Conservation (phyloP, 345 rosid species). For the Raphanus sativus region DNA sequence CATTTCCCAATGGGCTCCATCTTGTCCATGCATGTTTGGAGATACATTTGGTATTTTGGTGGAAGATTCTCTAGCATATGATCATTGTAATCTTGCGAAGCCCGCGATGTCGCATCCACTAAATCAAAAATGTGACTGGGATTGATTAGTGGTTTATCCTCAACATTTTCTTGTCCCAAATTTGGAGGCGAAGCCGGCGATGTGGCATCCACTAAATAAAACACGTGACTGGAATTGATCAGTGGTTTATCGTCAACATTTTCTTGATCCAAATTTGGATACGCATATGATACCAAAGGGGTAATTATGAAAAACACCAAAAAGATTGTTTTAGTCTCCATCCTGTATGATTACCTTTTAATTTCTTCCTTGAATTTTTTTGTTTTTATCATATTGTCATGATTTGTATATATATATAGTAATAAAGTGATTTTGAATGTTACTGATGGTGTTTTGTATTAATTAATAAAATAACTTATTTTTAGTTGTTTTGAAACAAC, state of each 20-base stretch:
- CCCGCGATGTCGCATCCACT: neutral
- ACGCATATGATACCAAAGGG: neutral
- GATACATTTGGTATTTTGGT: neutral
- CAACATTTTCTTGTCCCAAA: too few species aligned
- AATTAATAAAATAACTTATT: neutral
- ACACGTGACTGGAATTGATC: neutral
- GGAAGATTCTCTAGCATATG: neutral
- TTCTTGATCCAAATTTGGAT: neutral
- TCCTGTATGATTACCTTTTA: neutral
- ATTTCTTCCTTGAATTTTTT: neutral
- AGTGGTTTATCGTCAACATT: neutral
- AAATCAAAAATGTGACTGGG: neutral
- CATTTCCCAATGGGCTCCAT: neutral
- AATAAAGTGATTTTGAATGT: neutral
- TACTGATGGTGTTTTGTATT: neutral
- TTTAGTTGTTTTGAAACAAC: neutral
- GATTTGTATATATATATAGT: neutral
- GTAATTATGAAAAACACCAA: too few species aligned
- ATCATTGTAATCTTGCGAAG: neutral
- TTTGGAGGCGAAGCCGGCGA: neutral
- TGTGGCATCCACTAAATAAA: neutral
- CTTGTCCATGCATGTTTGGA: neutral
- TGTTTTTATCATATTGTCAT: too few species aligned
- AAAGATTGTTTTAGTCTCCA: neutral
- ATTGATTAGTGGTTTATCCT: too few species aligned